phyloP scores from a whole-genome alignment of 805 yeast species.

The Saturnispora zaruensis region DNA sequence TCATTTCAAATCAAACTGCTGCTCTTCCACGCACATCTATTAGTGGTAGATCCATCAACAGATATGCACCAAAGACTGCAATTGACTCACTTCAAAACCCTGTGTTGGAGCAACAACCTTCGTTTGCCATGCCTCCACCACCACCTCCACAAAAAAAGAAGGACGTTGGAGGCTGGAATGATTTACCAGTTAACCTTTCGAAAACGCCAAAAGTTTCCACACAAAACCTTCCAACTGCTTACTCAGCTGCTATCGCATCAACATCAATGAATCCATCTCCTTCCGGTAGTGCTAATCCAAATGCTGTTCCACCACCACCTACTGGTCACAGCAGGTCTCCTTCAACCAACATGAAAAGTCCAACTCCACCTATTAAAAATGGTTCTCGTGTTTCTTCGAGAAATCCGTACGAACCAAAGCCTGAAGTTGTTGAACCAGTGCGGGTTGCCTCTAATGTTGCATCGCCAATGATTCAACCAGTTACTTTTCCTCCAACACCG shows the following conservation, averaged over 20 bases:
- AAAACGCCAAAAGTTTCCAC: conserved; percentile 15
- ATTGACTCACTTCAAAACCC: conserved; percentile 26
- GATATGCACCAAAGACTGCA: conserved; percentile 31
- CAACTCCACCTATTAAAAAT: neutral
- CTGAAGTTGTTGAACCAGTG: conserved; percentile 18
- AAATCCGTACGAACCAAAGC: conserved; percentile 33
- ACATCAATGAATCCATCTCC: neutral
- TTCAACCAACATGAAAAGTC: conserved; percentile 16
- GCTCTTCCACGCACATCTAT: neutral
- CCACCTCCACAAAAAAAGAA: conserved; percentile 29
- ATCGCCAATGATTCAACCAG: conserved; percentile 18
- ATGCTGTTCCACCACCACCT: conserved; percentile 26
- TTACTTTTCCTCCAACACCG: conserved; percentile 14
- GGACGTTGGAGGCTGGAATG: conserved; percentile 66
- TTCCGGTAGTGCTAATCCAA: conserved; percentile 12
- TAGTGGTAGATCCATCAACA: conserved; percentile 23
- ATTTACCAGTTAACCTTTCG: conserved; percentile 43
- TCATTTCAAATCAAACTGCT: neutral
- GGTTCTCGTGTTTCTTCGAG: conserved; percentile 7
- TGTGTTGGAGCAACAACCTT: neutral
- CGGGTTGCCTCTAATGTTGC: conserved; percentile 11
- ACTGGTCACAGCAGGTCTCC: conserved; percentile 23
- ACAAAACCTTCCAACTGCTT: conserved; percentile 17
- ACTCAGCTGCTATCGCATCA: conserved; percentile 11
- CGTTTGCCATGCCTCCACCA: conserved; percentile 20